Conservation (phyloP, 306 rosid genomes). For the Clitoria ternatea region DNA sequence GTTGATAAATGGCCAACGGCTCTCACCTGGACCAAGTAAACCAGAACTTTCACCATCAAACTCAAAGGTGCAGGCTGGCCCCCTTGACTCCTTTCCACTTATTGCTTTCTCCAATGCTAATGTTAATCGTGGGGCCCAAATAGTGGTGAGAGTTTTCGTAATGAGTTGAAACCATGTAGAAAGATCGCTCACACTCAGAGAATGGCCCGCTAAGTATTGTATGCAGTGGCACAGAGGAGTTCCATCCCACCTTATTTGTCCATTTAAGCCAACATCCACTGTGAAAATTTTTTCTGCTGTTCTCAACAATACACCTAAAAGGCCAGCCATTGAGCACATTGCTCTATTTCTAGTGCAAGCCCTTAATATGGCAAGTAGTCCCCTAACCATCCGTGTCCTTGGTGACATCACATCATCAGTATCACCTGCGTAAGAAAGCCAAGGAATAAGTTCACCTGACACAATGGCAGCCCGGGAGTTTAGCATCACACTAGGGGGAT, state of each 20-base stretch:
- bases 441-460: slow-evolving; percentile 90
- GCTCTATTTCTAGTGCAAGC: slow-evolving; percentile 99
- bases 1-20: slow-evolving; percentile 95
- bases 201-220: slow-evolving; percentile 88
- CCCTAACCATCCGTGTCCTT: slow-evolving; percentile 91
- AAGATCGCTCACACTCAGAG: slow-evolving; percentile 73
- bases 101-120: slow-evolving; percentile 87
- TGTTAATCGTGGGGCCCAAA: slow-evolving; percentile 74
- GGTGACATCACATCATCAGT: slow-evolving; percentile 73
- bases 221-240: slow-evolving; percentile 89
- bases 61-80: slow-evolving; percentile 93
- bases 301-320: slow-evolving; percentile 75
- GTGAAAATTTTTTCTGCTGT: slow-evolving; percentile 73
- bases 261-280: slow-evolving; percentile 60
- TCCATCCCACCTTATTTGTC: slow-evolving; percentile 84
- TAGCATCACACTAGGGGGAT: slow-evolving; percentile 98
- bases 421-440: slow-evolving; percentile 86
- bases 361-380: slow-evolving; percentile 85
- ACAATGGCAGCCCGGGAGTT: slow-evolving; percentile 98
- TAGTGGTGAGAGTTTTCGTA: slow-evolving; percentile 65
- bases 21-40: slow-evolving; percentile 97
- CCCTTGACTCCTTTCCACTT: slow-evolving; percentile 90
- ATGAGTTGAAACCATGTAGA: slow-evolving; percentile 78
- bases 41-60: slow-evolving; percentile 99
- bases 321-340: slow-evolving; percentile 96